phyloP scores from a whole-genome alignment of 805 yeast species.

The Metschnikowia peoriensis region DNA sequence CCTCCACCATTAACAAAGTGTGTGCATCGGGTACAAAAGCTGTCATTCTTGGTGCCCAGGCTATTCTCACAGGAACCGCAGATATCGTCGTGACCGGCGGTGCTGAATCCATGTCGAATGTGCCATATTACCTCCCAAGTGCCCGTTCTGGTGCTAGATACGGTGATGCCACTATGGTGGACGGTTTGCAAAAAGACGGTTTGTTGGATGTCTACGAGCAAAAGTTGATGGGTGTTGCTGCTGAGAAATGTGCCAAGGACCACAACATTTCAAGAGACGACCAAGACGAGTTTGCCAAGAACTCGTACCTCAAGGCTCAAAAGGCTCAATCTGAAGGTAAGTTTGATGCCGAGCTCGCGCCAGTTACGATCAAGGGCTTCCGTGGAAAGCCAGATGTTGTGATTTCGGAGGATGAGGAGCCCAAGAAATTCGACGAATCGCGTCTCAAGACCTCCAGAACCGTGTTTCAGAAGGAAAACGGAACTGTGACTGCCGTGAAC shows the following conservation, averaged over 20 bases:
- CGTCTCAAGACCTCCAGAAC: conserved; percentile 84
- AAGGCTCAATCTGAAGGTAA: conserved; percentile 78
- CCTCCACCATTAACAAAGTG: conserved; percentile 92
- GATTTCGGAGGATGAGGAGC: conserved; percentile 81
- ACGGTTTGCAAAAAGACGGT: conserved; percentile 92
- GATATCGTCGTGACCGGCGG: conserved; percentile 97
- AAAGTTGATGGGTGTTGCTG: conserved; percentile 93
- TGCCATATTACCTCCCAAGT: conserved; percentile 86
- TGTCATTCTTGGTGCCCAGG: conserved; percentile 85
- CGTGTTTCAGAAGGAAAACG: conserved; percentile 90
- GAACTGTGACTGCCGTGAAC: conserved; percentile 96
- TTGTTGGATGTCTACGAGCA: conserved; percentile 87
- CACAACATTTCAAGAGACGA: conserved; percentile 73
- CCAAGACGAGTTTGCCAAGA: conserved; percentile 86
- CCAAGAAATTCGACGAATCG: conserved; percentile 68
- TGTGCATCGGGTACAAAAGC: conserved; percentile 97
- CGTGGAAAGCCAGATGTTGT: conserved; percentile 83
- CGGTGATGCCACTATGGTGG: conserved; percentile 77
- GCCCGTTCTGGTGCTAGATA: conserved; percentile 89
- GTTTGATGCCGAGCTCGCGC: conserved; percentile 78
- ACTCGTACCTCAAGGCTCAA: conserved; percentile 83
- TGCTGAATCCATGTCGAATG: conserved; percentile 95
- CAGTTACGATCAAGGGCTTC: conserved; percentile 82
- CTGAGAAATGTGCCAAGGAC: conserved; percentile 93
- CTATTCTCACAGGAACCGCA: conserved; percentile 83